Percentiles rank a stretch among this genome's conserved stretches.
These are phyloP conservation scores for Russula abietina DNA, from an alignment of 768 basidiomycete species.

Conservation along the genomic window DNA sequence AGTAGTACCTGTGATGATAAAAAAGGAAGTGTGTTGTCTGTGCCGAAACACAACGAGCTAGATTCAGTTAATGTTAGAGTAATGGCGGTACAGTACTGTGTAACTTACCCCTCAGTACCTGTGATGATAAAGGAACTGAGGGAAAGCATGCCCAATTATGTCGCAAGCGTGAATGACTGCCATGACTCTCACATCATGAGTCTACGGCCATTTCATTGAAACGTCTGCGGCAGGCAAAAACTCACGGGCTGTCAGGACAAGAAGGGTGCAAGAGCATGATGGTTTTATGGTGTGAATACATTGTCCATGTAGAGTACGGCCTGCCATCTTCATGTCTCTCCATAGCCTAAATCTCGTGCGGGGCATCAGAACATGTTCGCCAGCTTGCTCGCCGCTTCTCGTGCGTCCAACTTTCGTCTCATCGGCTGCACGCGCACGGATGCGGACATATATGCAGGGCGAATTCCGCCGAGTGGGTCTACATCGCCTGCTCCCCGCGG, in stretches of 20 bases:
- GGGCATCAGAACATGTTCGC: conserved; percentile 72
- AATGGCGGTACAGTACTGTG: too few relatives aligned
- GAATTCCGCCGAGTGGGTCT: conserved; percentile 61
- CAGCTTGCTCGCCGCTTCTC: conserved; percentile 82
- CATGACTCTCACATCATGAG: background rate
- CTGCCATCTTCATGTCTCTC: background rate
- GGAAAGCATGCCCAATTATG: too few relatives aligned
- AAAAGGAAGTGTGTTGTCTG: too few relatives aligned
- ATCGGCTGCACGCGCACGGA: conserved; percentile 71
- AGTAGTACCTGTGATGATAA: too few relatives aligned
- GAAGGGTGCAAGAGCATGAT: background rate
- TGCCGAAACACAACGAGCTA: too few relatives aligned
- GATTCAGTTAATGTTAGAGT: too few relatives aligned
- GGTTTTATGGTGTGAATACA: conserved; percentile 15
- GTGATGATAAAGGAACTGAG: too few relatives aligned
- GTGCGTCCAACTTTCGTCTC: conserved; percentile 71
- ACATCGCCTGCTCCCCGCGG: conserved; percentile 30
- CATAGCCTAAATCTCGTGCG: background rate
- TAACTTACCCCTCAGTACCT: too few relatives aligned
- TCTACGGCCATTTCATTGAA: background rate
- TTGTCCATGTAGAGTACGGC: conserved; percentile 9
- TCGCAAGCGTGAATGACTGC: too few relatives aligned
- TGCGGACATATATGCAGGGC: conserved; percentile 59
- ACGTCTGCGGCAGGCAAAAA: background rate
- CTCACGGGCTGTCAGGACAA: background rate